Base-by-base conservation (phyloP, 148 eudicot genomes). In the Silene uniflora region DNA sequence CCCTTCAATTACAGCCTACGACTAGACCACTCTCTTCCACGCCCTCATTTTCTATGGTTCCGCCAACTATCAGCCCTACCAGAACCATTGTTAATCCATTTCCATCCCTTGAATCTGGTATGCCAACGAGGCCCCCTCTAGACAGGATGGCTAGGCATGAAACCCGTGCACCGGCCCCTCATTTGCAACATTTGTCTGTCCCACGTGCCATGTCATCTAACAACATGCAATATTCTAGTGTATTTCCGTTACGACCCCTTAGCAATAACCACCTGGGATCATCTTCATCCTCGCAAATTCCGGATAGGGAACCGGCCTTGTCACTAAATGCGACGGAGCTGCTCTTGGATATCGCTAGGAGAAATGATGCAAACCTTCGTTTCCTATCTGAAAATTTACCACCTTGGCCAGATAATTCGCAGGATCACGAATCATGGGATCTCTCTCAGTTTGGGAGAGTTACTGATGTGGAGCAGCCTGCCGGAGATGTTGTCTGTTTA, bases 131-230 rank as follows among this genome's bases (percentile, higher is more conserved):
- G 75, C 77, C 87, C 7, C 84, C 86, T 61, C 76, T 44, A 16
- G 75, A 83, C 42, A 72, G 55, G 64, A 83, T 68, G 67, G 54
- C 71, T 18, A 67, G 73, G 66, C 72, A 83, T 65, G 84, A 85
- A 72, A 49, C 80, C 27, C 90, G 84, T 70, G 83, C 85, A 70
- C 84, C 81, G 58, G 84, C 85, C 61, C 91, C 93, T 39, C 91
- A 89, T 69, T 83, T 86, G 62, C 93, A 81, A 60, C 65, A 81
- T 72, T 81, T 81, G 69, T 67, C 85, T n/a, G 65, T 80, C 46
- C 65, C 82, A 69, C 14, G 63, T 17, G 63, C 80, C 16, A 18
- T 39, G 42, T 60, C 90, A 29, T 68, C 80, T 12, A 68, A 68
- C 60, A 76, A 35, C 44, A 32, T 69, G 32, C 24, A 81, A 21